Percentiles rank a stretch among this genome's conserved stretches.
phyloP scores from a whole-genome alignment of 202 grass and related monocot species.

The Eragrostis tef region DNA sequence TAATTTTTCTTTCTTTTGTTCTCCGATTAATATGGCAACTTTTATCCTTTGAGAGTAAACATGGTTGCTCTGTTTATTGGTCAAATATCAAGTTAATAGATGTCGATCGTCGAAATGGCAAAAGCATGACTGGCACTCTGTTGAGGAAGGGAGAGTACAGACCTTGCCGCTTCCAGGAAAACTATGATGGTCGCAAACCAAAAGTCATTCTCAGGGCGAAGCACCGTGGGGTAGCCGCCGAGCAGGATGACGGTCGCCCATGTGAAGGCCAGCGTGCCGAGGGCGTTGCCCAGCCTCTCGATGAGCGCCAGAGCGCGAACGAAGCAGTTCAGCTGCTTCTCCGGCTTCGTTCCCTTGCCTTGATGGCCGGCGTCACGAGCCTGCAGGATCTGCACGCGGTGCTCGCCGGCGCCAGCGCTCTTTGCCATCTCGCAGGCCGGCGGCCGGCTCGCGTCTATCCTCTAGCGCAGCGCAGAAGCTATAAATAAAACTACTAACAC shows the following conservation, averaged over 20 bases:
- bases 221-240: background rate
- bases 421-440: background rate
- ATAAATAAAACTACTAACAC: background rate
- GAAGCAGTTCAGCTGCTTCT: background rate
- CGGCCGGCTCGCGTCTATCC: too few relatives aligned
- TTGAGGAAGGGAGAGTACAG: background rate
- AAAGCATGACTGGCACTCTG: too few relatives aligned
- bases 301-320: background rate
- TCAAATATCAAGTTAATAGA: too few relatives aligned
- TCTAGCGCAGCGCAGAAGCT: background rate
- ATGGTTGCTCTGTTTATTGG: too few relatives aligned
- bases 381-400: background rate
- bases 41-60: too few relatives aligned
- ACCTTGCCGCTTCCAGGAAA: conserved; percentile 13
- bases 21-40: too few relatives aligned
- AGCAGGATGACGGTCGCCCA: conserved; percentile 39
- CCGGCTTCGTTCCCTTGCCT: background rate
- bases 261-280: conserved; percentile 4
- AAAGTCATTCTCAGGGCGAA: background rate
- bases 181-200: background rate
- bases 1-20: too few relatives aligned
- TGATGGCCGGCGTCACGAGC: background rate
- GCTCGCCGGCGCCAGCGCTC: background rate
- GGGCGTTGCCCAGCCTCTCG: background rate
- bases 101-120: too few relatives aligned